phyloP scores from a whole-genome alignment of 2,329 filamentous ascomycete genomes.

The Monilinia fructicola region DNA sequence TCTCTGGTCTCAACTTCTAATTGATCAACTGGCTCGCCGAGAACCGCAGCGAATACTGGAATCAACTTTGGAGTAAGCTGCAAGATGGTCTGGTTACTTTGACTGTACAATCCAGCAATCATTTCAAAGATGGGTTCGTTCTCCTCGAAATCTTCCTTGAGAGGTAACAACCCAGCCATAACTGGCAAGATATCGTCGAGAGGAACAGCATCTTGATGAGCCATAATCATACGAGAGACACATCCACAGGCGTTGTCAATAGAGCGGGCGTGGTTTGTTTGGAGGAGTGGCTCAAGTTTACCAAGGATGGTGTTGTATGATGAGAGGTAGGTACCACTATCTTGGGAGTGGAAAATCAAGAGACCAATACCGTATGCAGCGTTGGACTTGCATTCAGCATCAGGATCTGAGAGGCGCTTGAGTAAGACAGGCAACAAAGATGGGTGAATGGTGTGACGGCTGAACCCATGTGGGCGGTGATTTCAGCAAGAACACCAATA shows the following conservation, averaged over 20 bases:
- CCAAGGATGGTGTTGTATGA: slow-evolving; percentile 74
- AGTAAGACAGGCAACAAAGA: slow-evolving; percentile 76
- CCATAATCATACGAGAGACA: slow-evolving; percentile 86
- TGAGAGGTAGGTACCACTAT: slow-evolving; percentile 68
- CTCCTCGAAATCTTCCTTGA: slow-evolving; percentile 94
- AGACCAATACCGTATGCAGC: slow-evolving; percentile 89
- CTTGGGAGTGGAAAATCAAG: slow-evolving; percentile 76
- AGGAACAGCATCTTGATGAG: slow-evolving; percentile 79
- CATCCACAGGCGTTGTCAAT: slow-evolving; percentile 94
- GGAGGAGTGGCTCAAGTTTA: slow-evolving; percentile 83
- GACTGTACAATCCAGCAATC: slow-evolving; percentile 80
- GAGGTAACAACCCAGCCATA: slow-evolving; percentile 74
- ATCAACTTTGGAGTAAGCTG: slow-evolving; percentile 68
- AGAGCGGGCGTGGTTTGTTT: slow-evolving; percentile 74
- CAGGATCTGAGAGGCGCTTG: slow-evolving; percentile 85
- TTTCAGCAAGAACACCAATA: slow-evolving; percentile 89
- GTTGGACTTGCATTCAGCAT: slow-evolving; percentile 91
- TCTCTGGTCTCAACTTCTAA: slow-evolving; percentile 69
- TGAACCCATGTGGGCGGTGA: slow-evolving; percentile 77
- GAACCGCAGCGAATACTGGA: slow-evolving; percentile 70
- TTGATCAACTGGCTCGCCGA: slow-evolving; percentile 71
- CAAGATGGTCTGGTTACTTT: slow-evolving; percentile 67
- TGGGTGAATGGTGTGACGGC: slow-evolving; percentile 80
- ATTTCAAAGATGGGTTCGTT: slow-evolving; percentile 92
- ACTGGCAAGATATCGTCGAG: slow-evolving; percentile 78